These are phyloP conservation scores for Quercus phellos DNA, from an alignment of 331 rosid species.

Conservation along the genomic window DNA sequence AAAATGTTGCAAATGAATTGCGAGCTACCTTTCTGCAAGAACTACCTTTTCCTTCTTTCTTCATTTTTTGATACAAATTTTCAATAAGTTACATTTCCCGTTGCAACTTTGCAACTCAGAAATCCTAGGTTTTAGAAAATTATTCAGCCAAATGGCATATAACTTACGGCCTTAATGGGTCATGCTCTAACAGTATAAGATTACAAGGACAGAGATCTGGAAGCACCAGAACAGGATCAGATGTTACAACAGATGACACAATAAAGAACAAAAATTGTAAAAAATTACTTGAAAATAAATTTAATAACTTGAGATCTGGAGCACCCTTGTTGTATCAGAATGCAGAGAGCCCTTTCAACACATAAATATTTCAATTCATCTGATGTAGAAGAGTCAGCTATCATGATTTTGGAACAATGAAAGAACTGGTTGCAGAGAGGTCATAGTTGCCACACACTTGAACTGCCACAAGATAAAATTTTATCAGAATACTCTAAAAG, in stretches of 20 bases:
- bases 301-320: conserved; percentile 20
- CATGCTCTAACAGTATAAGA: conserved; percentile 24
- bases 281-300: conserved; percentile 17
- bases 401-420: conserved; percentile 48
- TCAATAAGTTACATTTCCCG: conserved; percentile 27
- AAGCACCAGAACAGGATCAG: conserved; percentile 37
- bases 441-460: conserved; percentile 58
- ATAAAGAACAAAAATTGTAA: conserved; percentile 1
- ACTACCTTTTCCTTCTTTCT: background rate
- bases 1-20: background rate
- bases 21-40: background rate
- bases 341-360: conserved; percentile 3
- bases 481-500: background rate
- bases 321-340: conserved; percentile 15
- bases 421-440: conserved; percentile 38
- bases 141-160: conserved; percentile 25
- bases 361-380: conserved; percentile 11
- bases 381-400: conserved; percentile 15
- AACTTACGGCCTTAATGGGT: conserved; percentile 22
- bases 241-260: conserved; percentile 20
- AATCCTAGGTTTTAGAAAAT: conserved; percentile 11
- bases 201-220: conserved; percentile 45
- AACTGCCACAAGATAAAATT: conserved; percentile 43
- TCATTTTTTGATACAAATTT: conserved; percentile 27
- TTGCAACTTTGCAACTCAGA: conserved; percentile 21